phyloP scores from a whole-genome alignment of 179 eudicot species.

The Gypsophila paniculata region DNA sequence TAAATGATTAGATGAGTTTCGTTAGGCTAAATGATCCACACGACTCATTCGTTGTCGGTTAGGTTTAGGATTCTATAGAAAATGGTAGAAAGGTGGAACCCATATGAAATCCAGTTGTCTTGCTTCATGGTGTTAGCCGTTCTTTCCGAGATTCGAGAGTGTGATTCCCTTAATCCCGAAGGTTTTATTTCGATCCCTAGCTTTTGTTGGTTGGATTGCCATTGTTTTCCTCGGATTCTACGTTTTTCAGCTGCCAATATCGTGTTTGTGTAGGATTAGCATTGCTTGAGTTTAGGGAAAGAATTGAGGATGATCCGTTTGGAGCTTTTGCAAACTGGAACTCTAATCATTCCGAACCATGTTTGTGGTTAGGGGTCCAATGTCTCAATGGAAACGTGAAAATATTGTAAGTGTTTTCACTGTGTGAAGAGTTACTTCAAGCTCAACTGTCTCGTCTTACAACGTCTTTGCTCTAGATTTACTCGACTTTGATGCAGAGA shows the following conservation, averaged over 20 bases:
- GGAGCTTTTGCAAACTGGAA: slow-evolving; percentile 70
- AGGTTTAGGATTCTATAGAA: slow-evolving; percentile 36
- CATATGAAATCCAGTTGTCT: slow-evolving; percentile 43
- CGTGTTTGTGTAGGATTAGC: slow-evolving; percentile 50
- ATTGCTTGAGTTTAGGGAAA: slow-evolving; percentile 61
- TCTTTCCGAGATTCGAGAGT: slow-evolving; percentile 49
- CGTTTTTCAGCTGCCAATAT: background rate
- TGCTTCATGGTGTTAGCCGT: slow-evolving; percentile 50
- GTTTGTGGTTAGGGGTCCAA: slow-evolving; percentile 75
- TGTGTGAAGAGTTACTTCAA: background rate
- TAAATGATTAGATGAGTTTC: slow-evolving; percentile 9
- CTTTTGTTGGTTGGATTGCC: background rate
- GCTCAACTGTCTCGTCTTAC: background rate
- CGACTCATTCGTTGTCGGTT: slow-evolving; percentile 21
- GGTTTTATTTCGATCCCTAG: slow-evolving; percentile 36
- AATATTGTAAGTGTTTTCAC: slow-evolving; percentile 57
- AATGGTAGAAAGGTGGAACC: slow-evolving; percentile 76
- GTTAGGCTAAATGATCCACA: slow-evolving; percentile 22
- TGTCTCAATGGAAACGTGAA: slow-evolving; percentile 68
- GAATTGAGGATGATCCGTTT: slow-evolving; percentile 62
- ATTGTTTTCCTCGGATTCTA: background rate
- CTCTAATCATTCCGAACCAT: slow-evolving; percentile 49
- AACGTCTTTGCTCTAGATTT: background rate
- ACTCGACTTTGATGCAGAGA: slow-evolving; percentile 28
- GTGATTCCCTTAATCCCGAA: slow-evolving; percentile 70